Percentiles rank a stretch among this genome's conserved stretches.
Conservation (phyloP, 2,329 filamentous ascomycete species). For the Apiospora marii region DNA sequence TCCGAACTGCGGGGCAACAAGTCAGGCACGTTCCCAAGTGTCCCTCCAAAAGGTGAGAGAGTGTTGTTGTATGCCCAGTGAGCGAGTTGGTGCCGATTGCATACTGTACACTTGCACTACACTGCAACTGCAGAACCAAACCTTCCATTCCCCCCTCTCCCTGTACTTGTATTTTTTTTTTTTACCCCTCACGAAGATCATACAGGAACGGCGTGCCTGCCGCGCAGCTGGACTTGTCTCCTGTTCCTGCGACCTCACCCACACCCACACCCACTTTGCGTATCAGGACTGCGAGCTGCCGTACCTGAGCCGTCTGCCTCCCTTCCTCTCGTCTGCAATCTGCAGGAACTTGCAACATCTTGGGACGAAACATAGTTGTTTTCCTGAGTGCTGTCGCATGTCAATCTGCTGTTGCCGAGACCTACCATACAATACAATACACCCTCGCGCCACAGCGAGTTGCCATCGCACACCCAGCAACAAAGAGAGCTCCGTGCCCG, state of each 20-base stretch:
- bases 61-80: neutral
- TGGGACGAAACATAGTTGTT: constrained; percentile 20
- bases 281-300: constrained; percentile 16
- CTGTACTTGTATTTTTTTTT: constrained; percentile 7
- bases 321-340: neutral
- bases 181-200: constrained; percentile 38
- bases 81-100: neutral
- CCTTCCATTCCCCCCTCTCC: constrained; percentile 31
- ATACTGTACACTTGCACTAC: neutral
- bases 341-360: constrained; percentile 11
- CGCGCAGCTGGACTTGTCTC: neutral
- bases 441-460: constrained; percentile 1
- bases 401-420: constrained; percentile 21
- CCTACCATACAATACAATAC: neutral
- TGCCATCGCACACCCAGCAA: neutral
- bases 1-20: constrained; percentile 4
- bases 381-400: constrained; percentile 16
- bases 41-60: constrained; percentile 14
- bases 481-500: constrained; percentile 8
- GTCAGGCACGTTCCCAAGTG: constrained; percentile 6
- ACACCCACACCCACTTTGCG: constrained; percentile 11
- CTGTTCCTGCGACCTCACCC: constrained; percentile 14
- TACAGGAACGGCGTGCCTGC: constrained; percentile 31
- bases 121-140: constrained; percentile 19
- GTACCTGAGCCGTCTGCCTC: neutral